These are phyloP conservation scores for Fusarium buxicola DNA, from an alignment of 2,329 filamentous ascomycete genomes.

Conservation along the genomic window DNA sequence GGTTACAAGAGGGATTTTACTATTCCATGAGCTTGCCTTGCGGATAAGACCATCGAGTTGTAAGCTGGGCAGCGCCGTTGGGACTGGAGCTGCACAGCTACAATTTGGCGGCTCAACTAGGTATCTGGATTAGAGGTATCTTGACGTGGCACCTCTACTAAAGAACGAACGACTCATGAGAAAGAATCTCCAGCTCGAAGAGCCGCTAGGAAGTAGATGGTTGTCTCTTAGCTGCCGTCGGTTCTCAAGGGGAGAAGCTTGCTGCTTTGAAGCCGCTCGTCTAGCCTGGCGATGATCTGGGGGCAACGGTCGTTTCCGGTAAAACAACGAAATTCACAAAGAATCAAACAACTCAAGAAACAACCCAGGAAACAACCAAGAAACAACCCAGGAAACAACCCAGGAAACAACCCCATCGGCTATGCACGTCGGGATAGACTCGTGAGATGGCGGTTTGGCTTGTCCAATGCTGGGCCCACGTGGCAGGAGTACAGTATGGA, in stretches of 20 bases:
- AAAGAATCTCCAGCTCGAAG: conserved; percentile 17
- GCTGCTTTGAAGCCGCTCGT: neutral
- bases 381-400: neutral
- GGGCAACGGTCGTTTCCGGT: no score
- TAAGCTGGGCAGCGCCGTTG: neutral
- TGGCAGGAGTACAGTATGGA: conserved; percentile 24
- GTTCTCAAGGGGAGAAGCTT: neutral
- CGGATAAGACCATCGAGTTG: neutral
- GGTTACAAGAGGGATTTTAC: no score
- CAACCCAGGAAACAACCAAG: neutral
- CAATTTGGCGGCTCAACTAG: neutral
- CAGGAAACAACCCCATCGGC: conserved; percentile 1
- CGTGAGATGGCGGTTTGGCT: conserved; percentile 16
- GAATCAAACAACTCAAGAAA: neutral
- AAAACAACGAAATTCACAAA: neutral
- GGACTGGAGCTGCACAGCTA: neutral
- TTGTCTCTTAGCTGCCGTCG: neutral
- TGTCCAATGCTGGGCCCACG: conserved; percentile 43
- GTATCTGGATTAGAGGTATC: neutral
- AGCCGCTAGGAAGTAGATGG: conserved; percentile 2
- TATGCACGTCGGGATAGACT: conserved; percentile 9
- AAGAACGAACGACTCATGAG: neutral
- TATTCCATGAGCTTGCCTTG: neutral
- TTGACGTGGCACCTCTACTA: conserved; percentile 7
- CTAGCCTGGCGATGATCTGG: no score